Conservation (phyloP, 1,284 basidiomycete species). For the Trichosporon sp. region DNA sequence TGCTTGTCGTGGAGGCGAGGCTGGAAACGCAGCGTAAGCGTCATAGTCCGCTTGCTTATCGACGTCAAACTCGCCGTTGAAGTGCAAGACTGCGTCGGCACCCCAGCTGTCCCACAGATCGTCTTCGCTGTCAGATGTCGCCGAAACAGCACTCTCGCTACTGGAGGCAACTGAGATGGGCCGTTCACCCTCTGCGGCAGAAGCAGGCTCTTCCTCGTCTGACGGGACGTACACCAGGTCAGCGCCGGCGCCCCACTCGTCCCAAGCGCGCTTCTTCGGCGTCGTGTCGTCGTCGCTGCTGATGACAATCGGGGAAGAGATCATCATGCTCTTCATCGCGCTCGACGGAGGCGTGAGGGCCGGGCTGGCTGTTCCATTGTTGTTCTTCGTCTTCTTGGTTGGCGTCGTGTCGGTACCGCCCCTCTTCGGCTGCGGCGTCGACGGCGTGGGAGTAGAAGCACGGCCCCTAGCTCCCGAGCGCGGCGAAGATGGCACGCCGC, state of each 20-base stretch:
- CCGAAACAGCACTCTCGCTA: background rate
- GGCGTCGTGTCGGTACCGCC: background rate
- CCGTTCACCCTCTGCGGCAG: background rate
- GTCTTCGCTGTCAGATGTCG: background rate
- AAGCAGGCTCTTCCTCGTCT: background rate
- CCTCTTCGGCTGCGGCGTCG: constrained; percentile 10
- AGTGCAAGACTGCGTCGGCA: background rate
- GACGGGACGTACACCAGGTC: background rate
- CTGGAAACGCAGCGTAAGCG: background rate
- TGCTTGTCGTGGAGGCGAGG: background rate
- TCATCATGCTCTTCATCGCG: constrained; percentile 1
- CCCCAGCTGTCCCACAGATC: constrained; percentile 1
- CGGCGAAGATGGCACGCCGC: constrained; percentile 13
- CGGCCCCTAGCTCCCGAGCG: constrained; percentile 2
- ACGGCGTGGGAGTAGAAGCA: constrained; percentile 3
- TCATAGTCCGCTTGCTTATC: too few relatives aligned
- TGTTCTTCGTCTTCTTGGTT: background rate
- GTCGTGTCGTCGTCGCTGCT: constrained; percentile 6
- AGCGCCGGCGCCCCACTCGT: background rate
- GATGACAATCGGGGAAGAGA: background rate
- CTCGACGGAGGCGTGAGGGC: constrained; percentile 2
- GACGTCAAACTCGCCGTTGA: background rate
- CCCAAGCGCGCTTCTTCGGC: background rate
- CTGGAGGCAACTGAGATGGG: background rate
- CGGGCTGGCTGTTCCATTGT: background rate